Conservation (phyloP, 2,329 filamentous ascomycete species). For the Sclerotinia trifoliorum region DNA sequence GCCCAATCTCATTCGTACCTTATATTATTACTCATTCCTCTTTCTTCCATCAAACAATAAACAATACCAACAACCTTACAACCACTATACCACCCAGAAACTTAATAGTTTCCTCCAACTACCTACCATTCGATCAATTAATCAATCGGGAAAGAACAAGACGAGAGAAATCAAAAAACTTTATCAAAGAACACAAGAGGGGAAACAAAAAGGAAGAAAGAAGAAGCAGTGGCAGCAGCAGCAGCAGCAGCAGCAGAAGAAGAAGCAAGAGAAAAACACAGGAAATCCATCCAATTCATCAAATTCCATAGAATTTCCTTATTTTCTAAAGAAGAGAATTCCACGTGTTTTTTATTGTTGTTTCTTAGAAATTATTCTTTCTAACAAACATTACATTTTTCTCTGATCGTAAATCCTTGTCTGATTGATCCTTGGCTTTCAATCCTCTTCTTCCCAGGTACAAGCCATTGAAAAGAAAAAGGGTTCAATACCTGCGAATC, state of each 20-base stretch:
- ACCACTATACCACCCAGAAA: background rate
- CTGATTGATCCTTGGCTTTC: constrained; percentile 22
- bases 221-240: background rate
- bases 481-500: constrained; percentile 36
- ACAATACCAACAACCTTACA: background rate
- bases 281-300: constrained; percentile 5
- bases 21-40: background rate
- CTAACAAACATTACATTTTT: constrained; percentile 22
- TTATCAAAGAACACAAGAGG: constrained; percentile 6
- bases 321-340: constrained; percentile 12
- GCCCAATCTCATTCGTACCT: background rate
- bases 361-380: constrained; percentile 17
- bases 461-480: constrained; percentile 26
- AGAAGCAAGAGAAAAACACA: constrained; percentile 3
- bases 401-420: constrained; percentile 23
- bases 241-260: background rate
- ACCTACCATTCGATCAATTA: background rate
- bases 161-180: background rate
- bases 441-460: constrained; percentile 7
- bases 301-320: constrained; percentile 21
- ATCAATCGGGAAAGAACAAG: constrained; percentile 15
- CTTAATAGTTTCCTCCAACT: background rate
- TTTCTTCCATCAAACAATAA: background rate
- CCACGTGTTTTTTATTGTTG: constrained; percentile 21
- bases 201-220: background rate